These are phyloP conservation scores for Russula brevipes DNA, from an alignment of 768 basidiomycete genomes.

Conservation along the genomic window DNA sequence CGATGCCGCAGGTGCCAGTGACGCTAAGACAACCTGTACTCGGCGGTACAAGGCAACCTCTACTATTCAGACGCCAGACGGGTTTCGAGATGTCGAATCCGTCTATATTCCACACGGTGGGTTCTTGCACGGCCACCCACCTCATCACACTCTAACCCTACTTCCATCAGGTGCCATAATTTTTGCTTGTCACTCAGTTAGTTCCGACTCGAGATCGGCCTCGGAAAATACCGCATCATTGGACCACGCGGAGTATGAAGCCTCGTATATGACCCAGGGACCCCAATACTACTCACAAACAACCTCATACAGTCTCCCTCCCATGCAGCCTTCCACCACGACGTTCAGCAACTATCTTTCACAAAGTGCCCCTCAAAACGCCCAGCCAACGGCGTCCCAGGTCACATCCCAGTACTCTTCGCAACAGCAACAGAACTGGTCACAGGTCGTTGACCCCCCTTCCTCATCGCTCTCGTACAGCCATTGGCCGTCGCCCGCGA, in stretches of 20 bases:
- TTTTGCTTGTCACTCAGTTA: conserved; percentile 69
- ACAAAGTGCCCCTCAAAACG: conserved; percentile 7
- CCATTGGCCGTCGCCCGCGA: conserved; percentile 17
- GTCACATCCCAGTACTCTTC: conserved; percentile 18
- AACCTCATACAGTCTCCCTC: conserved; percentile 30
- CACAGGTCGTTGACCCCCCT: conserved; percentile 28
- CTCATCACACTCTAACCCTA: conserved; percentile 22
- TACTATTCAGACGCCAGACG: conserved; percentile 46
- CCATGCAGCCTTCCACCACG: conserved; percentile 25
- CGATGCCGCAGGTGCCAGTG: conserved; percentile 46
- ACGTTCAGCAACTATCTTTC: conserved; percentile 24
- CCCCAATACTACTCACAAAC: conserved; percentile 30
- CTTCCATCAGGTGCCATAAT: conserved; percentile 52
- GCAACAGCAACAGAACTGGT: conserved; percentile 24
- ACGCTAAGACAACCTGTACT: conserved; percentile 83
- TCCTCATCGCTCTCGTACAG: conserved; percentile 35
- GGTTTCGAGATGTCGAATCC: conserved; percentile 68
- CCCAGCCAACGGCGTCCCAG: conserved; percentile 19
- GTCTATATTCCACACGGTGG: conserved; percentile 87
- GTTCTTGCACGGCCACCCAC: conserved; percentile 29
- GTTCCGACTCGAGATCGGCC: conserved; percentile 32
- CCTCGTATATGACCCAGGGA: conserved; percentile 28
- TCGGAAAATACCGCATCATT: conserved; percentile 23
- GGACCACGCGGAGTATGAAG: conserved; percentile 27
- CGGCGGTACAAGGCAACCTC: conserved; percentile 74